A percentile compares a stretch with the other conserved stretches of the same genome.
Evolutionary conservation across 2,329 filamentous ascomycete genomes (phyloP).

Genomic region (Mycosphaerella sp.): DNA sequence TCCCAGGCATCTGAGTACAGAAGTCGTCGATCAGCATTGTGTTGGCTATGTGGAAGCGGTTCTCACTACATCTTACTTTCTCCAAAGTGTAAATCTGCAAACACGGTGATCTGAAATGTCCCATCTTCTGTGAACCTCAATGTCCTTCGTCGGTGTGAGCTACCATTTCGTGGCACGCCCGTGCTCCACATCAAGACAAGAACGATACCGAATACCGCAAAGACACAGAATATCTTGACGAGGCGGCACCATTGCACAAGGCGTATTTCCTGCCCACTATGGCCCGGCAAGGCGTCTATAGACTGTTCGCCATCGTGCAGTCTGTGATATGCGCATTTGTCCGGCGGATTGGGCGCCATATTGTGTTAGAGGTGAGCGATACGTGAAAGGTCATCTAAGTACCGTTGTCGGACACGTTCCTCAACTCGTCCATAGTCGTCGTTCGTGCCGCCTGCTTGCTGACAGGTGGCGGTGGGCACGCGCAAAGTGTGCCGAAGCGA

Average conservation of each 20-base stretch:
- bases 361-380: background rate
- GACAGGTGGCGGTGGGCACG: too few species aligned
- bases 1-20: slow-evolving; percentile 23
- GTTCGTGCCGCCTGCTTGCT: too few species aligned
- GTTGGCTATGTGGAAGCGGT: background rate
- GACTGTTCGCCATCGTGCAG: background rate
- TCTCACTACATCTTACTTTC: slow-evolving; percentile 40
- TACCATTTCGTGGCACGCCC: background rate
- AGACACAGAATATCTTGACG: background rate
- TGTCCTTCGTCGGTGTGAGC: background rate
- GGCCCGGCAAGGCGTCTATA: background rate
- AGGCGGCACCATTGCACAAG: background rate
- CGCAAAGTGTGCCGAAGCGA: too few species aligned
- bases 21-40: slow-evolving; percentile 32
- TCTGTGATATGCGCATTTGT: background rate
- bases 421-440: too few species aligned
- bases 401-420: too few species aligned
- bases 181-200: background rate
- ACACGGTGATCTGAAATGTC: slow-evolving; percentile 51
- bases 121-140: slow-evolving; percentile 32
- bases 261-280: too few species aligned
- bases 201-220: background rate
- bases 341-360: background rate
- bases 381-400: too few species aligned
- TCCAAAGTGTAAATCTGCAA: slow-evolving; percentile 66